These are phyloP conservation scores for Alternaria sp. DNA, from an alignment of 2,329 filamentous ascomycete genomes.

Conservation along the genomic window DNA sequence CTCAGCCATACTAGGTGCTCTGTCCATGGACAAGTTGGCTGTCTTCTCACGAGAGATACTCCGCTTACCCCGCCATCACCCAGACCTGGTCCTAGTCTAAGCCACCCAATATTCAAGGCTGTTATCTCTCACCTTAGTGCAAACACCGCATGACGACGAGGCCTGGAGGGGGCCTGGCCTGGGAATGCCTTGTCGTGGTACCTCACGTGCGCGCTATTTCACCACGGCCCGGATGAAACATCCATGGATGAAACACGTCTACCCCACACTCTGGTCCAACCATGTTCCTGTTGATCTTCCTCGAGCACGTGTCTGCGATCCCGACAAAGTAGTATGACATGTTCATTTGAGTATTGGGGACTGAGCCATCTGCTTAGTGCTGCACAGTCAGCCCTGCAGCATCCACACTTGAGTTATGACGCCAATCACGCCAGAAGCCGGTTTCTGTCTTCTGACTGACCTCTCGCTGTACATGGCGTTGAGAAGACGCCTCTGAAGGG, in stretches of 20 bases:
- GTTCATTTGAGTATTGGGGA: not conserved
- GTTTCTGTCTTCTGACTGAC: not conserved
- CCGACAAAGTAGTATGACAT: not conserved
- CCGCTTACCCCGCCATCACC: slow-evolving; percentile 11
- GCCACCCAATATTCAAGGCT: slow-evolving; percentile 1
- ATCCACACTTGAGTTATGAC: not conserved
- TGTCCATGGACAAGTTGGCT: not conserved
- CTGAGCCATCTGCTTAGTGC: not conserved
- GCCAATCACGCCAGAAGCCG: not conserved
- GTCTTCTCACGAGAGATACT: slow-evolving; percentile 2
- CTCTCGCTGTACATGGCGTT: not conserved
- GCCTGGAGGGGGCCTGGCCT: not conserved
- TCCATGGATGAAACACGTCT: not conserved
- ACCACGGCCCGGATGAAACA: not conserved
- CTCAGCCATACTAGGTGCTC: not conserved
- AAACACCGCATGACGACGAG: not conserved
- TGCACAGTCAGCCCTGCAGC: not conserved
- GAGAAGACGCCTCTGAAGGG: not conserved
- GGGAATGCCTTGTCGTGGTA: not conserved
- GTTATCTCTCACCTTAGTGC: not conserved
- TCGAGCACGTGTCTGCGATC: not conserved
- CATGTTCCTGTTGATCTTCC: not conserved
- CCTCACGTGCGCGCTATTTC: slow-evolving; percentile 1
- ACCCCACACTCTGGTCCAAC: slow-evolving; percentile 1
- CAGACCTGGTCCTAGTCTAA: not conserved